Conservation (phyloP, 257 asterid genomes). For the Solanum phureja region DNA sequence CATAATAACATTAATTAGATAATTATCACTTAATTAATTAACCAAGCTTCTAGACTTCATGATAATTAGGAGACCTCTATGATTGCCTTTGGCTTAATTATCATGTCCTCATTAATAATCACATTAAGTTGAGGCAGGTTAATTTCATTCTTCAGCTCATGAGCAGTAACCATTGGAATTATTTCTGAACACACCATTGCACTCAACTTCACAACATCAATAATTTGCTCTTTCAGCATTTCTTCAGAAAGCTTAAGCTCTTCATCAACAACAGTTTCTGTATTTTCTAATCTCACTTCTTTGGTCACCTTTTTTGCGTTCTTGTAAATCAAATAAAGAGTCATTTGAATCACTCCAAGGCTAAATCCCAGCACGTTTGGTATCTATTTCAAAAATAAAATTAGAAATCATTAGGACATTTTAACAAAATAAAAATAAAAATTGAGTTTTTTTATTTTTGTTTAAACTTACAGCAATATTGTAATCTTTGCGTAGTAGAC, state of each 20-base stretch:
- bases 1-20: neutral
- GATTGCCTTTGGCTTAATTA: neutral
- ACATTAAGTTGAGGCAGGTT: neutral
- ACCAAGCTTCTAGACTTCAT: neutral
- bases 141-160: neutral
- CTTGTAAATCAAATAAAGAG: slow-evolving; percentile 38
- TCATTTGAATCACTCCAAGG: slow-evolving; percentile 54
- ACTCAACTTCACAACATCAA: slow-evolving; percentile 36
- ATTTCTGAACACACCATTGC: slow-evolving; percentile 34
- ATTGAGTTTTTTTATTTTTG: too few species aligned
- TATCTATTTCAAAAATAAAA: slow-evolving; percentile 11
- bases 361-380: slow-evolving; percentile 63
- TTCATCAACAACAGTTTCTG: slow-evolving; percentile 13
- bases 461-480: slow-evolving; percentile 42
- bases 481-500: slow-evolving; percentile 40
- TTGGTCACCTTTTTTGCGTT: slow-evolving; percentile 19
- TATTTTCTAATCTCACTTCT: neutral
- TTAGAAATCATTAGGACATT: neutral
- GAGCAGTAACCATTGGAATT: slow-evolving; percentile 18
- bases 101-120: neutral
- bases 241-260: slow-evolving; percentile 21
- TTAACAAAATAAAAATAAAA: too few species aligned
- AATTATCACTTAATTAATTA: neutral
- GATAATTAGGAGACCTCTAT: neutral
- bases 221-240: slow-evolving; percentile 28